Conservation (phyloP, 2,329 filamentous ascomycete genomes). For the Hypoxylon sp. region DNA sequence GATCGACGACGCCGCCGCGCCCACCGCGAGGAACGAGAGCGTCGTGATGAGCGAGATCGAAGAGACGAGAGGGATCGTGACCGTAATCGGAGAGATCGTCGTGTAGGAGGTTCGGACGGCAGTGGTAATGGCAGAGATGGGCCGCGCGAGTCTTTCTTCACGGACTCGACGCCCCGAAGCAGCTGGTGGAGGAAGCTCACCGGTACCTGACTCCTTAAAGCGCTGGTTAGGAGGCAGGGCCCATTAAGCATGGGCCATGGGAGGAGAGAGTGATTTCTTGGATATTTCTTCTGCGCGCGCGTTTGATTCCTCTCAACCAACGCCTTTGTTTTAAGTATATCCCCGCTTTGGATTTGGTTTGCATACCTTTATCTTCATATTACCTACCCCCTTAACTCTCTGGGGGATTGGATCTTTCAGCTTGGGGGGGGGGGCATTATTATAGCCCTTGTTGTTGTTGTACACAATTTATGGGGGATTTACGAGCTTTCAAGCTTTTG, state of each 20-base stretch:
- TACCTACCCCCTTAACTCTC: conserved; percentile 2
- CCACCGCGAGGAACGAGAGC: conserved; percentile 59
- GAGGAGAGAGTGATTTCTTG: conserved; percentile 4
- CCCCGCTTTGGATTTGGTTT: conserved; percentile 12
- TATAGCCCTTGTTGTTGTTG: conserved; percentile 7
- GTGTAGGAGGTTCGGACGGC: conserved; percentile 53
- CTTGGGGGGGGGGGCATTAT: background rate
- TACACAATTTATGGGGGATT: conserved; percentile 1
- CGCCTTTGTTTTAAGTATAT: conserved; percentile 18
- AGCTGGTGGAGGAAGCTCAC: conserved; percentile 74
- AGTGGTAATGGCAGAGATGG: conserved; percentile 45
- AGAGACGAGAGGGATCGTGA: conserved; percentile 53
- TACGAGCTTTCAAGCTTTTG: conserved; percentile 15
- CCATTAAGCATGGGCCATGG: conserved; percentile 8
- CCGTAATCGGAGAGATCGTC: conserved; percentile 51
- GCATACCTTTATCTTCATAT: conserved; percentile 3
- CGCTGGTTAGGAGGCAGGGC: background rate
- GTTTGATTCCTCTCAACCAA: conserved; percentile 11
- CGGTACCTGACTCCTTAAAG: conserved; percentile 48
- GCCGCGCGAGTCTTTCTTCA: conserved; percentile 55
- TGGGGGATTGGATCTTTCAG: conserved; percentile 1
- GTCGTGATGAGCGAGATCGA: conserved; percentile 20
- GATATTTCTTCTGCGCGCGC: conserved; percentile 14
- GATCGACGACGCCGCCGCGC: conserved; percentile 61
- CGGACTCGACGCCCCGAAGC: conserved; percentile 65